Evolutionary conservation across 768 basidiomycete genomes (phyloP), one percentile per base, ranked within the genome.

Genomic region (Antrodiella citrinella): DNA sequence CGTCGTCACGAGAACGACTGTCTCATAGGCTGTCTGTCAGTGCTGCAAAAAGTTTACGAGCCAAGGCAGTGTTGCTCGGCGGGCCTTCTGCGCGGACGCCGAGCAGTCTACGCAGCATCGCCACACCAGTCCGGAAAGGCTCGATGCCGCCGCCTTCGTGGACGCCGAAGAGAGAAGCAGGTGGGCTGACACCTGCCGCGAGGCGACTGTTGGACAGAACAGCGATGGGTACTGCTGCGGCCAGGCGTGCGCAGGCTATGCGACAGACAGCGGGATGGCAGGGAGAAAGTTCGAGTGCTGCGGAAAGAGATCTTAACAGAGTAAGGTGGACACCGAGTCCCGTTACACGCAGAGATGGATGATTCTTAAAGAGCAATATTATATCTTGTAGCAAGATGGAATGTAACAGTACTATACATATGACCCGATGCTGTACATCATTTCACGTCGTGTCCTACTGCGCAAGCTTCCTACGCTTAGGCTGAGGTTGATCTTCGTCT

Each of bases 131-230:
- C 15, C 30, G 30, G 48, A 75, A 73, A 50, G 76, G 79, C 9
- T 64, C 69, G n/a, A 93, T 92, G 91, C 77, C 74, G 7, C 89
- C 91, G 21, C 90, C 90, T 11, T 72, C 71, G 7, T 83, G 79
- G 77, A 93, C 91, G 2, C 91, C 92, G 1, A 75, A 82, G 53
- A 77, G 81, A 55, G 76, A 82, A 40, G 69, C 81, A 7, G 90
- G 88, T 4, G 80, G 75, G 53, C 65, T 95, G 54, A 94, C 92
- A 0, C 92, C 92, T n/a, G 93, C 93, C 22, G 93, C 82, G 21
- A 78, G 73, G 61, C 72, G 83, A 53, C 61, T 96, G 41, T 67
- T 96, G 54, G 81, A 92, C 57, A 72, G 85, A 57, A 83, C 81
- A 4, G 80, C 85, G 0, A 71, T 80, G 71, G 77, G 82, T 18